Percentiles rank a stretch among this genome's conserved stretches.
phyloP scores from a whole-genome alignment of 73 alveolate species.

The Uronychia setigera region DNA sequence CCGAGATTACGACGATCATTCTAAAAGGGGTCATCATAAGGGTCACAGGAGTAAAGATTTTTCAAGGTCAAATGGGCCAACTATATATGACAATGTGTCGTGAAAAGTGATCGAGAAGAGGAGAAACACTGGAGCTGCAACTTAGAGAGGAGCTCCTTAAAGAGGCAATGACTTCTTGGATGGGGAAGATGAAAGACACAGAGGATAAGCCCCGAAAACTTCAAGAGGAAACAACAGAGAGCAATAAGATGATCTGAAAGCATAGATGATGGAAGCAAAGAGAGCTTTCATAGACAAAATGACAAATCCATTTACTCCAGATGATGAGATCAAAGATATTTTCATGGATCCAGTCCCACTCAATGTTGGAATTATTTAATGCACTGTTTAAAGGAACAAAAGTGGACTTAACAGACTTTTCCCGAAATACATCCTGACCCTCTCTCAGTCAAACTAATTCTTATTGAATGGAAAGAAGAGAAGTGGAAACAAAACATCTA shows the following conservation, averaged over 20 bases:
- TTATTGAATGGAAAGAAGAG: slow-evolving; percentile 87
- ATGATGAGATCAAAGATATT: slow-evolving; percentile 29
- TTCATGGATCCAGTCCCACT: slow-evolving; percentile 65
- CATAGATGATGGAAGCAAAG: slow-evolving; percentile 15
- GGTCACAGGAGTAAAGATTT: not conserved
- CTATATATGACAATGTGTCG: not conserved
- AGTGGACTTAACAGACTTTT: slow-evolving; percentile 75
- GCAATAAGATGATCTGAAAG: slow-evolving; percentile 6
- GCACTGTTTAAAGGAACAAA: slow-evolving; percentile 80
- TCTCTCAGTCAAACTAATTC: slow-evolving; percentile 81
- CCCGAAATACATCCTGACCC: slow-evolving; percentile 81
- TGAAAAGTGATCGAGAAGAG: not conserved
- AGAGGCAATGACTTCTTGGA: too few species aligned
- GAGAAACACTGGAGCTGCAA: not conserved
- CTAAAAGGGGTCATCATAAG: not conserved
- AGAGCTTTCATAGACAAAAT: slow-evolving; percentile 39
- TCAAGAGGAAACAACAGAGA: slow-evolving; percentile 7
- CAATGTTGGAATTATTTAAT: slow-evolving; percentile 62
- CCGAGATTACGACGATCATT: not conserved
- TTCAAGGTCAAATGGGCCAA: not conserved
- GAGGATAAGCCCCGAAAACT: not conserved
- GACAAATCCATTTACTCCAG: slow-evolving; percentile 52
- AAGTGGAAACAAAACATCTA: slow-evolving; percentile 76
- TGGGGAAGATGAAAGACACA: too few species aligned
- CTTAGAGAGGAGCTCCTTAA: not conserved